phyloP scores from a whole-genome alignment of 2,329 filamentous ascomycete species.

The Fusarium citri region DNA sequence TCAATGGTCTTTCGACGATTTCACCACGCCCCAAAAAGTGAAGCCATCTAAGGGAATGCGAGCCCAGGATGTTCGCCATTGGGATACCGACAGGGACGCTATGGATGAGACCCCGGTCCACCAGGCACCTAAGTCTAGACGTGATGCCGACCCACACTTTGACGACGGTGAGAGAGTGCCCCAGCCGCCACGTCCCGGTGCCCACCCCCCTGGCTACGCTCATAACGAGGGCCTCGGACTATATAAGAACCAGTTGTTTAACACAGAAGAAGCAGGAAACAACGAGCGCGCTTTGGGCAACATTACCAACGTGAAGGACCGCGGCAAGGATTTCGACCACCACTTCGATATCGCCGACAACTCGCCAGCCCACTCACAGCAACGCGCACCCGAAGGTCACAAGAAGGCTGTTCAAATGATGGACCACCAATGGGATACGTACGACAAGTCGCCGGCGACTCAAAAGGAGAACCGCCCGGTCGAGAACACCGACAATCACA shows the following conservation, averaged over 20 bases:
- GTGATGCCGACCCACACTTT: constrained; percentile 85
- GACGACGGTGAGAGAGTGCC: constrained; percentile 75
- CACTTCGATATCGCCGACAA: constrained; percentile 83
- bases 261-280: constrained; percentile 63
- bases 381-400: constrained; percentile 66
- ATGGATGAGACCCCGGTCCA: constrained; percentile 67
- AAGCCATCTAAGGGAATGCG: constrained; percentile 69
- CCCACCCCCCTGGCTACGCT: constrained; percentile 63
- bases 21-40: constrained; percentile 81
- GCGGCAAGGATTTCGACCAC: constrained; percentile 79
- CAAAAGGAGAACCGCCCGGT: constrained; percentile 64
- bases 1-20: constrained; percentile 91
- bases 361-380: constrained; percentile 62
- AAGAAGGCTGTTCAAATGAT: constrained; percentile 80
- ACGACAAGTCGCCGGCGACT: constrained; percentile 65
- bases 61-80: constrained; percentile 79
- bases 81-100: constrained; percentile 74
- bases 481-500: constrained; percentile 58
- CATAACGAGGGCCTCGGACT: constrained; percentile 75
- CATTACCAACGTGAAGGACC: constrained; percentile 78
- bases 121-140: constrained; percentile 75
- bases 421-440: constrained; percentile 70
- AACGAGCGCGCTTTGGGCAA: constrained; percentile 66
- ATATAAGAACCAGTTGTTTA: constrained; percentile 82
- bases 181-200: constrained; percentile 58